Evolutionary conservation across 257 asterid genomes (phyloP), one percentile per base, ranked within the genome.

Genomic region (Paulownia fortunei): DNA sequence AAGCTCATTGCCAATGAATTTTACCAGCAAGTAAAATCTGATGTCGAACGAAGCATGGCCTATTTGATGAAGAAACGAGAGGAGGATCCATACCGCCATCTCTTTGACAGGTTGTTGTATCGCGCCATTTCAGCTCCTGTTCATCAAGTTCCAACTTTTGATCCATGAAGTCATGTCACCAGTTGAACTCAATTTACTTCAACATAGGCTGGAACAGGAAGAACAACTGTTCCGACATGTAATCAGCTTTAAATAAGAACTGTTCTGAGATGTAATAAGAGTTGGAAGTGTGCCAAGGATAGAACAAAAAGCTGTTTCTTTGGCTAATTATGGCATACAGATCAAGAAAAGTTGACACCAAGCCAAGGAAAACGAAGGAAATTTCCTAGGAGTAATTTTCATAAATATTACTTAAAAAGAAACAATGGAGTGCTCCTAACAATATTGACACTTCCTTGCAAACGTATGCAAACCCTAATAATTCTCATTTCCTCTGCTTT

Each of bases 1-100:
- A 84, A 36, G 69, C 23, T 2, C 7, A 37, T 6, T 6, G 81
- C 69, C 1, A 77, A 74, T 67, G 85, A 82, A 0, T 34, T 82
- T 16, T 86, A 84, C 63, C 12, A 36, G 82, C 69, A 74, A 41
- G 68, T 86, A 18, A 82, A 86, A 68, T 32, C 73, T 34, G 80
- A 77, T 2, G 80, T 84, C 1, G 82, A 82, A 63, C 2, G 19
- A 39, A 73, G 46, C 46, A 51, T 86, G 36, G 85, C 76, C 5
- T 86, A 86, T 56, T 73, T 86, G 81, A 34, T 82, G 37, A 65
- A 82, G 77, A 86, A 84, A 41, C 27, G 86, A 7, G 84, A 77
- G 32, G 81, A 79, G 62, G 90, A 86, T 65, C 88, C 86, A 0
- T 70, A 63, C 18, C 59, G 86, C 4, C 23, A 44, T 41, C 1